Evolutionary conservation across 352 stramenopile species (phyloP), one percentile per base, ranked within the genome.

Genomic region (Phytophthora tentaculata): DNA sequence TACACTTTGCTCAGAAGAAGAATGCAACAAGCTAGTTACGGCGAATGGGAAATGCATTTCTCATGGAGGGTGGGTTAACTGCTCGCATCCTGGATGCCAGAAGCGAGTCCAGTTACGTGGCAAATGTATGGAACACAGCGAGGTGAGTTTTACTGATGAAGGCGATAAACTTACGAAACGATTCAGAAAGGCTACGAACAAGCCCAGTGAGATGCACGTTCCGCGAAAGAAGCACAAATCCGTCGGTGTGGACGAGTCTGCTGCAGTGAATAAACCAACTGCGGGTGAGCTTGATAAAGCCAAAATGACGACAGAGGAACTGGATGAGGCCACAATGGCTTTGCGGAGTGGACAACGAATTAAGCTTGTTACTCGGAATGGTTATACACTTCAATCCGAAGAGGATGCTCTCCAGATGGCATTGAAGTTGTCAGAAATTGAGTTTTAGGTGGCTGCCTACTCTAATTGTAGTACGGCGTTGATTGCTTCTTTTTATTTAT

Each of bases 341-440:
- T 14, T 66, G 26, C 50, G 49, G 9, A 61, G 50, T 39, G 60
- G 60, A 7, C 50, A 67, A 26, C 50, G 17, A 32, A 44, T 66
- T 32, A 41, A 67, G 12, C 41, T n/a, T 16, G 35, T 53, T 32
- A 2, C 58, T 23, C 44, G 23, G 43, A 43, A 29, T 16, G n/a
- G n/a, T n/a, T n/a, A n/a, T n/a, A n/a, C n/a, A n/a, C 5, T 67
- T 24, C 26, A 65, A 16, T 71, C 69, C 22, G 69, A 71, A 64
- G 55, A 71, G 7, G 55, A 71, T n/a, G 60, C 64, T 0, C 64
- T 77, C 41, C 39, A 67, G 20, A 73, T 74, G 58, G 60, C 60
- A 17, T 58, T 77, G 50, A 62, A 65, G n/a, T 56, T 71, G 19
- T 77, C 69, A 16, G 51, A 65, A 37, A 65, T 74, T 32, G 69